phyloP scores from a whole-genome alignment of 768 basidiomycete genomes.

The Phylloporus rhodoxanthus region DNA sequence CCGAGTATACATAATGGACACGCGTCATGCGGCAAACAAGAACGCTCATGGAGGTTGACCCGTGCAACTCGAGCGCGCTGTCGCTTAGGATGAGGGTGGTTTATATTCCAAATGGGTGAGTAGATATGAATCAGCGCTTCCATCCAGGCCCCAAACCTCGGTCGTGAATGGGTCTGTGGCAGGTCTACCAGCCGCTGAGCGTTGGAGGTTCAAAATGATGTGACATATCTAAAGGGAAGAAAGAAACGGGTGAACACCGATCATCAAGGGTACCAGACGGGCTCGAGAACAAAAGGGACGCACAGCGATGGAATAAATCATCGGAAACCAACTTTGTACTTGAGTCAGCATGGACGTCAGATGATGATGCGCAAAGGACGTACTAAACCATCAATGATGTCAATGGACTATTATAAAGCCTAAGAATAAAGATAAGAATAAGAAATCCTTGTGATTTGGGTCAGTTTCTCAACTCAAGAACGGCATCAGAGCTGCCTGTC shows the following conservation, averaged over 20 bases:
- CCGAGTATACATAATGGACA: too few relatives aligned
- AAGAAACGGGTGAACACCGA: neutral
- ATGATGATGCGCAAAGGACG: neutral
- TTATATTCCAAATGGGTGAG: conserved; percentile 1
- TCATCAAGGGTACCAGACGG: neutral
- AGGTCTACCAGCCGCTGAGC: accelerated
- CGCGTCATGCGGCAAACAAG: too few relatives aligned
- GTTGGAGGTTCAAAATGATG: conserved; percentile 18
- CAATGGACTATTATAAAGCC: conserved; percentile 1
- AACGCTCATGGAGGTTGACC: too few relatives aligned
- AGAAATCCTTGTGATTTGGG: conserved; percentile 10
- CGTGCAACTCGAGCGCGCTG: neutral
- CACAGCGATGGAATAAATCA: conserved; percentile 14
- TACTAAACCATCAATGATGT: conserved; percentile 13
- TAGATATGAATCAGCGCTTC: conserved; percentile 13
- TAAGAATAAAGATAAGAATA: neutral
- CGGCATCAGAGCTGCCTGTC: neutral
- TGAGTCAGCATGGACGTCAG: neutral
- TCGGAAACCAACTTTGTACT: conserved; percentile 17
- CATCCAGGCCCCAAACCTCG: conserved; percentile 10
- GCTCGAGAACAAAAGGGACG: neutral
- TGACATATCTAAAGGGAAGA: conserved; percentile 7
- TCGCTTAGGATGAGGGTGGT: neutral
- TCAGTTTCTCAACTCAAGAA: neutral
- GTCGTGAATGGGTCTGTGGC: conserved; percentile 12